Conservation (phyloP, 148 eudicot species). For the Gaultheria prostrata region DNA sequence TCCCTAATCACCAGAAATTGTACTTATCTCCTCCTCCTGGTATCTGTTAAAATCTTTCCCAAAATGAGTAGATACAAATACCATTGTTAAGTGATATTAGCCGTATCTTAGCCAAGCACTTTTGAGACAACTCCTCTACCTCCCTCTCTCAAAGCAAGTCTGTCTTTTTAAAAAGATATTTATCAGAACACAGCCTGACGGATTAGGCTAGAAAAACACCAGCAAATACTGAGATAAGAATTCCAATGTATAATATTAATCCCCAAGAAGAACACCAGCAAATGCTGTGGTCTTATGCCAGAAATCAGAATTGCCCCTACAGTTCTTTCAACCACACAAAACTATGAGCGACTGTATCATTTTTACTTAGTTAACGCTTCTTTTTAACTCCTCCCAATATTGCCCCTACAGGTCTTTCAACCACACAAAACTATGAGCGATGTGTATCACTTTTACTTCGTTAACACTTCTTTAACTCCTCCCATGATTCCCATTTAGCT, state of each 20-base stretch:
- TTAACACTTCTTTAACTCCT: too few species aligned
- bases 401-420: background rate
- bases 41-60: background rate
- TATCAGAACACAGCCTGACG: background rate
- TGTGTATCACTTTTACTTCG: background rate
- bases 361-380: too few species aligned
- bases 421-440: background rate
- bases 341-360: background rate
- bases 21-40: background rate
- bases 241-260: background rate
- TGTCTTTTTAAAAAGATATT: slow-evolving; percentile 41
- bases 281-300: background rate
- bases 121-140: slow-evolving; percentile 76
- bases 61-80: background rate
- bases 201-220: background rate
- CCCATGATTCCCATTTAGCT: background rate
- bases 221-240: background rate
- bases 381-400: background rate
- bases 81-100: background rate
- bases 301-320: background rate
- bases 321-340: background rate
- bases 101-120: slow-evolving; percentile 38
- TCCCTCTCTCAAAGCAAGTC: slow-evolving; percentile 82
- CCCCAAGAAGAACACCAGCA: too few species aligned
- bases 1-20: background rate